Conservation (phyloP, 2,329 filamentous ascomycete species). For the Ophiostoma australiae region DNA sequence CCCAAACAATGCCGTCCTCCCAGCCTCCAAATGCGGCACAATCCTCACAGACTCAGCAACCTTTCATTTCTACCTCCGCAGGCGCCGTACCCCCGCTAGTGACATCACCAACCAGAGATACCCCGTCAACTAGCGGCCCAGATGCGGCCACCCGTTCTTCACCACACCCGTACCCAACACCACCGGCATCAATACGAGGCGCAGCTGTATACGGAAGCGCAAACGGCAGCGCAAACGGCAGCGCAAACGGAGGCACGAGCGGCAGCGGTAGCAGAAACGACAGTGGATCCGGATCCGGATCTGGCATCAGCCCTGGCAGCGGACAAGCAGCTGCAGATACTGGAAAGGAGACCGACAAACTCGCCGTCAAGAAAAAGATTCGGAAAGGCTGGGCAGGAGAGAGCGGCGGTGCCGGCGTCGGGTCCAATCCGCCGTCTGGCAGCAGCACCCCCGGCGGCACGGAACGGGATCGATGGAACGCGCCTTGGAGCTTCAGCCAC, state of each 20-base stretch:
- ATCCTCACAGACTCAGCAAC: background rate
- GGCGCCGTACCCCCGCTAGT: conserved; percentile 2
- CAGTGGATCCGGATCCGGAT: background rate
- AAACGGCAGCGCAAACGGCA: background rate
- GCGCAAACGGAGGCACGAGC: background rate
- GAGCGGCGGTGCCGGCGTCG: background rate
- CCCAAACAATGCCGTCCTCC: background rate
- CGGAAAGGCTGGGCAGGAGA: conserved; percentile 12
- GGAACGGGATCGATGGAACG: conserved; percentile 21
- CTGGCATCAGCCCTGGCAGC: background rate
- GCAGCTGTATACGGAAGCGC: conserved; percentile 15
- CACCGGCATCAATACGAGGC: conserved; percentile 47
- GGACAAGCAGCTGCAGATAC: conserved; percentile 4
- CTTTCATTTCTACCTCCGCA: background rate
- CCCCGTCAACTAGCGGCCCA: background rate
- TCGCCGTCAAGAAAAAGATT: conserved; percentile 15
- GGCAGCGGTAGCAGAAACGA: conserved; percentile 11
- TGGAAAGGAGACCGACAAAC: conserved; percentile 13
- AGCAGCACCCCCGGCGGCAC: background rate
- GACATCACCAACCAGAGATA: background rate
- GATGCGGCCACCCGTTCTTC: conserved; percentile 18
- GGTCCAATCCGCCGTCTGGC: conserved; percentile 1
- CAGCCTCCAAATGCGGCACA: background rate
- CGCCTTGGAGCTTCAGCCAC: conserved; percentile 34
- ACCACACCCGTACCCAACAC: conserved; percentile 51